Percentiles rank a stretch among this genome's conserved stretches.
These are phyloP conservation scores for Casuarina glauca DNA, from an alignment of 306 rosid genomes.

Conservation along the genomic window DNA sequence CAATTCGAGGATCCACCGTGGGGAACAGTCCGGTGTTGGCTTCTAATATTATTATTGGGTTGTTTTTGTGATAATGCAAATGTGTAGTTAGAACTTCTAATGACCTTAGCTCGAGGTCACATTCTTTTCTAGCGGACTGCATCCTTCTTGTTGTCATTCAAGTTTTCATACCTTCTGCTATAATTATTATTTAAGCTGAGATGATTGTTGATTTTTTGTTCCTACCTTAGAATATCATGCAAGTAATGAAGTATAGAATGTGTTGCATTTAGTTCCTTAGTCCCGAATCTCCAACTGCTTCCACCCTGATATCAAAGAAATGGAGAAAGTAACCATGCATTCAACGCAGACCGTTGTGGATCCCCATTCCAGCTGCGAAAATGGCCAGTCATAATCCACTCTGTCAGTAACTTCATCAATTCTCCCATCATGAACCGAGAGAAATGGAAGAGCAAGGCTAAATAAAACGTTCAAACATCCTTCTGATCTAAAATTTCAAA, in stretches of 20 bases:
- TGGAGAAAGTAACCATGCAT: too few species aligned
- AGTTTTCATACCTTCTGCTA: constrained; percentile 10
- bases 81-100: constrained; percentile 26
- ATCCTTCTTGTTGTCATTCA: constrained; percentile 31
- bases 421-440: too few species aligned
- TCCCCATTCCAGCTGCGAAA: too few species aligned
- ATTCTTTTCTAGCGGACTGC: constrained; percentile 57
- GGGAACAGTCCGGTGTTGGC: constrained; percentile 32
- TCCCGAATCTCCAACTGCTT: too few species aligned
- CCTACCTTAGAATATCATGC: not conserved
- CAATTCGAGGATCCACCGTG: constrained; percentile 5
- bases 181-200: constrained; percentile 25
- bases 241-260: too few species aligned
- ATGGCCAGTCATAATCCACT: too few species aligned
- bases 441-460: too few species aligned
- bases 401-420: too few species aligned
- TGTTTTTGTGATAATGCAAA: constrained; percentile 25
- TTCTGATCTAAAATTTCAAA: not conserved
- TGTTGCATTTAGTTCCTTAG: too few species aligned
- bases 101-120: constrained; percentile 94
- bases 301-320: too few species aligned
- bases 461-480: not conserved
- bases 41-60: constrained; percentile 34
- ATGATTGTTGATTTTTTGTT: constrained; percentile 22
- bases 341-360: too few species aligned